phyloP scores from a whole-genome alignment of 2,329 filamentous ascomycete genomes.

The Claviceps maximensis region DNA sequence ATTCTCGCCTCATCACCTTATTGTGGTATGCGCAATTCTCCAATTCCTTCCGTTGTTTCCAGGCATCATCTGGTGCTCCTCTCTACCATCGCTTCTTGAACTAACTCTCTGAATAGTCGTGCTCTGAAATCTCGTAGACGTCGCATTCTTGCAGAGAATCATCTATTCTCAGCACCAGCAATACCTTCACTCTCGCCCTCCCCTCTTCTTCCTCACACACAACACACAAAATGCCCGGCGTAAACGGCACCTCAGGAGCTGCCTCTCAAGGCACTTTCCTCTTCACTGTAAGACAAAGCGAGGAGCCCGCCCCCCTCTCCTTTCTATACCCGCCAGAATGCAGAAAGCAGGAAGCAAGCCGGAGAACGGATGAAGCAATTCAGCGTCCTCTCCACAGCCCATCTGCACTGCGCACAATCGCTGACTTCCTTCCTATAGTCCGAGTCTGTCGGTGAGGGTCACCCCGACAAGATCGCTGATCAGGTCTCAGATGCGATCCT shows the following conservation, averaged over 20 bases:
- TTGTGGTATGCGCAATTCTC: not conserved
- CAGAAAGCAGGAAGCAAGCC: too few relatives aligned
- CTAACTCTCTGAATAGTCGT: not conserved
- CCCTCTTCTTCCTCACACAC: constrained; percentile 7
- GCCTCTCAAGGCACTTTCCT: constrained; percentile 56
- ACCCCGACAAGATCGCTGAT: constrained; percentile 95
- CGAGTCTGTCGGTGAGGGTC: constrained; percentile 79
- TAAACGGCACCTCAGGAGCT: constrained; percentile 35
- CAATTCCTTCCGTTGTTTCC: not conserved
- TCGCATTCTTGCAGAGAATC: not conserved
- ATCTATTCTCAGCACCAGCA: not conserved
- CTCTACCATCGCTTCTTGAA: not conserved
- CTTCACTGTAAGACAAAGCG: constrained; percentile 50
- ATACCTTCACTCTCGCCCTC: not conserved
- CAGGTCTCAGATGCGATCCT: constrained; percentile 98
- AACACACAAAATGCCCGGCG: constrained; percentile 33
- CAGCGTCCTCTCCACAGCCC: too few relatives aligned
- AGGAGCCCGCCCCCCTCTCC: too few relatives aligned
- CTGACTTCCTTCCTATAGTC: constrained; percentile 37
- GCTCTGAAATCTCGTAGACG: too few relatives aligned
- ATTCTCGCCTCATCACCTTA: not conserved
- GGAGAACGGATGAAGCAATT: too few relatives aligned
- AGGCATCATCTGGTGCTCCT: not conserved
- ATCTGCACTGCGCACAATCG: not conserved
- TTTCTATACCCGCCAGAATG: too few relatives aligned